Evolutionary conservation across 129 eudicot genomes (phyloP).

Genomic region (Pulicaria dysenterica): DNA sequence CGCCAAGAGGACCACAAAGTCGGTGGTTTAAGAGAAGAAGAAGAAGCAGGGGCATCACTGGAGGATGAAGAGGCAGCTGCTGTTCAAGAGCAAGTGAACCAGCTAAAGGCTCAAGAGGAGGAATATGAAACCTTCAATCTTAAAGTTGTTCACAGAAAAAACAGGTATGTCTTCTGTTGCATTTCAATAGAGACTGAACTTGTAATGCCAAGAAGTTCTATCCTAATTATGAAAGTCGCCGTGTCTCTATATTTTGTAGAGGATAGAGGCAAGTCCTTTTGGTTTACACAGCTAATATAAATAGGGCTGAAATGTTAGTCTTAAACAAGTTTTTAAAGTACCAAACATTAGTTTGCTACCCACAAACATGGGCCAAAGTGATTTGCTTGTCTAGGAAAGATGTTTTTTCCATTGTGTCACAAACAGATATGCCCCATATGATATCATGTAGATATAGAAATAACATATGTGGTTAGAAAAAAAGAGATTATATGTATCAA

Average conservation of each 20-base stretch:
- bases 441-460: not conserved
- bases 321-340: constrained; percentile 2
- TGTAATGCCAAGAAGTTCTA: constrained; percentile 9
- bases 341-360: not conserved
- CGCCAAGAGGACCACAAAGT: constrained; percentile 46
- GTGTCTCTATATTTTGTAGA: constrained; percentile 14
- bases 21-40: constrained; percentile 57
- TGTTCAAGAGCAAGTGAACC: constrained; percentile 98
- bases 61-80: constrained; percentile 99
- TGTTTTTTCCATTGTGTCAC: not conserved
- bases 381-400: not conserved
- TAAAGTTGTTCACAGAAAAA: constrained; percentile 93
- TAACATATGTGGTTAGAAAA: not conserved
- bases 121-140: constrained; percentile 95
- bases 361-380: constrained; percentile 15
- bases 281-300: not conserved
- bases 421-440: constrained; percentile 8
- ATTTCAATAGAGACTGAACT: constrained; percentile 8
- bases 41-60: constrained; percentile 68
- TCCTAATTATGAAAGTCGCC: not conserved
- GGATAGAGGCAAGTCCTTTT: not conserved
- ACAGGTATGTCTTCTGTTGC: constrained; percentile 61
- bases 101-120: constrained; percentile 96
- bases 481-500: not conserved
- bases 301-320: not conserved